phyloP scores from a whole-genome alignment of 768 basidiomycete genomes.

The Galerina marginata region DNA sequence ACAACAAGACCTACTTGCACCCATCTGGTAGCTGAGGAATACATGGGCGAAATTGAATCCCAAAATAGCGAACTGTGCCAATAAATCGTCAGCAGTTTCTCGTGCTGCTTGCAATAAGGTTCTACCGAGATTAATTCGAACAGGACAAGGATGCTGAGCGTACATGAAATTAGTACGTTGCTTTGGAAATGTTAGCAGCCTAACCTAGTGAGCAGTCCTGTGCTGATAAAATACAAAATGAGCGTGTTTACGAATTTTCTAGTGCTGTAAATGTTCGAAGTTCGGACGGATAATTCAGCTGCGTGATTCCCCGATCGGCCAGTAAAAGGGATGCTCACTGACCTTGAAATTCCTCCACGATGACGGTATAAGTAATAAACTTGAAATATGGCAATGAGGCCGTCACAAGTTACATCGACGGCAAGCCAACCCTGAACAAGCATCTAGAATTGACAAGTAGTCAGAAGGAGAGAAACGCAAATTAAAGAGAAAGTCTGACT shows the following conservation, averaged over 20 bases:
- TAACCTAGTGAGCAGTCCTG: background rate
- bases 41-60: background rate
- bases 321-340: background rate
- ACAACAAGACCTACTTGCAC: background rate
- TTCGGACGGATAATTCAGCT: too few relatives aligned
- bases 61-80: background rate
- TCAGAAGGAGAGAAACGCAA: background rate
- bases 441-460: background rate
- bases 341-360: background rate
- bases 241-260: background rate
- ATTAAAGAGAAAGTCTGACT: background rate
- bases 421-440: background rate
- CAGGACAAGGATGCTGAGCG: background rate
- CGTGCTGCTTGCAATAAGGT: background rate
- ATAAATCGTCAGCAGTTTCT: background rate
- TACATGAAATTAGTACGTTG: too few relatives aligned
- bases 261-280: background rate
- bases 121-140: background rate
- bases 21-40: conserved; percentile 1
- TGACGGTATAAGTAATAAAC: background rate
- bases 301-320: too few relatives aligned
- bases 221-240: background rate
- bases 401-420: background rate
- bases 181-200: background rate
- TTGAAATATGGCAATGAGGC: background rate